Evolutionary conservation across 768 basidiomycete species (phyloP).

Genomic region (Suillus clintonianus): DNA sequence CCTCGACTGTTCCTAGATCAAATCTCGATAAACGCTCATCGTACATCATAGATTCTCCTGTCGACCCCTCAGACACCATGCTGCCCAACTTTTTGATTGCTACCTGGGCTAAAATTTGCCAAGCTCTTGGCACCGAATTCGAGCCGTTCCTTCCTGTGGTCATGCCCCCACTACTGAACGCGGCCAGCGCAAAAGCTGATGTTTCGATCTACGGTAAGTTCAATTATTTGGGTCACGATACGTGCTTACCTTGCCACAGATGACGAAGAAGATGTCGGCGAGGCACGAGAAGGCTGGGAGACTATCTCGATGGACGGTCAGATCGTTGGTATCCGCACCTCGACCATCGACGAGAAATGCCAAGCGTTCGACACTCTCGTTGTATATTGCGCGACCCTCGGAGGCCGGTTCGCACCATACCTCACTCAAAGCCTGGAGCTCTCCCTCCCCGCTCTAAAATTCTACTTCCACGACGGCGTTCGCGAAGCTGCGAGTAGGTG

Average conservation of each 20-base stretch:
- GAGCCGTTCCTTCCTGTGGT: constrained; percentile 85
- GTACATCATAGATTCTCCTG: constrained; percentile 52
- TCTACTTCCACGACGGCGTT: constrained; percentile 86
- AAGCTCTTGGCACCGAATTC: constrained; percentile 82
- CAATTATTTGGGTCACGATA: neutral
- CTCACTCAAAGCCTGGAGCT: constrained; percentile 71
- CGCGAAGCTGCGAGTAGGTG: constrained; percentile 77
- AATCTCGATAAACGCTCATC: neutral
- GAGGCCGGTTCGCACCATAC: constrained; percentile 69
- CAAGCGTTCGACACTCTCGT: constrained; percentile 88
- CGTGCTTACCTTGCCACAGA: constrained; percentile 29
- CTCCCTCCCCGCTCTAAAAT: constrained; percentile 66
- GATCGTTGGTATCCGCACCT: constrained; percentile 74
- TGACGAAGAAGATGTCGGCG: constrained; percentile 54
- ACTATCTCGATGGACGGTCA: constrained; percentile 78
- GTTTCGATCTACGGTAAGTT: constrained; percentile 67
- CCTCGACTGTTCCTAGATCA: neutral
- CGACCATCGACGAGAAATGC: constrained; percentile 83
- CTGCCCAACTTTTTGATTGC: constrained; percentile 75
- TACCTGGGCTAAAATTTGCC: constrained; percentile 89
- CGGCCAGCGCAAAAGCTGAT: constrained; percentile 81
- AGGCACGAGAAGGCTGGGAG: constrained; percentile 77
- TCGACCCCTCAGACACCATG: constrained; percentile 73
- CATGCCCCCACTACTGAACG: constrained; percentile 74
- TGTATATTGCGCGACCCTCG: constrained; percentile 73